A percentile compares a stretch with the other conserved stretches of the same genome.
Conservation (phyloP, 2,329 filamentous ascomycete genomes). For the Chrysosporium queenslandicum region DNA sequence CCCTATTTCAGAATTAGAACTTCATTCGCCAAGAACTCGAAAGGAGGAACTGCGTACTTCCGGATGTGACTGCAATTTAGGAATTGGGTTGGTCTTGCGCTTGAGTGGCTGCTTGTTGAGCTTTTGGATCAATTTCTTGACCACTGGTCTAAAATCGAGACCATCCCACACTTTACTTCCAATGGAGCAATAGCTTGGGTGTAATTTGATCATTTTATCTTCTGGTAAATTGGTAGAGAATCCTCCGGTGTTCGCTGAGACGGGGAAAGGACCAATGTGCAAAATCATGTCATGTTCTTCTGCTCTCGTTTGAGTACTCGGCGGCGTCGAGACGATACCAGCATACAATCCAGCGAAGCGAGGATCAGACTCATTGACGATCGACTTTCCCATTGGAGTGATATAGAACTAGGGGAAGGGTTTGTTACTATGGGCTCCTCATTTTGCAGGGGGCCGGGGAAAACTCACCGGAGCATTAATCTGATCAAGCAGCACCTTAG, state of each 20-base stretch:
- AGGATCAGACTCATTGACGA: conserved; percentile 15
- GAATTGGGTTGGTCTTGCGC: conserved; percentile 3
- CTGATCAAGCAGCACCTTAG: conserved; percentile 14
- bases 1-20: background rate
- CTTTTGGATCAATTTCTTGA: conserved; percentile 13
- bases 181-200: conserved; percentile 15
- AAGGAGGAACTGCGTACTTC: background rate
- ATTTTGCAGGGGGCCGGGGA: background rate
- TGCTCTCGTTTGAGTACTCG: conserved; percentile 4
- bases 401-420: conserved; percentile 10
- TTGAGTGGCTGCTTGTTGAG: conserved; percentile 12
- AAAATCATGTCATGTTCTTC: conserved; percentile 15
- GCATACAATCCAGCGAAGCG: conserved; percentile 13
- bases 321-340: conserved; percentile 12
- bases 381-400: conserved; percentile 15
- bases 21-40: background rate
- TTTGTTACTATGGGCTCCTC: background rate
- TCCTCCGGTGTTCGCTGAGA: conserved; percentile 15
- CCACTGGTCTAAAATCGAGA: conserved; percentile 15
- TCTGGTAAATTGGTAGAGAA: conserved; percentile 14
- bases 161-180: conserved; percentile 15
- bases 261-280: conserved; percentile 13
- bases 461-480: conserved; percentile 14
- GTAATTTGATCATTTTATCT: conserved; percentile 14
- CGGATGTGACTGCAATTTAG: background rate